These are phyloP conservation scores for Cymbopogon citratus DNA, from an alignment of 176 grass and related monocot genomes.

Conservation along the genomic window DNA sequence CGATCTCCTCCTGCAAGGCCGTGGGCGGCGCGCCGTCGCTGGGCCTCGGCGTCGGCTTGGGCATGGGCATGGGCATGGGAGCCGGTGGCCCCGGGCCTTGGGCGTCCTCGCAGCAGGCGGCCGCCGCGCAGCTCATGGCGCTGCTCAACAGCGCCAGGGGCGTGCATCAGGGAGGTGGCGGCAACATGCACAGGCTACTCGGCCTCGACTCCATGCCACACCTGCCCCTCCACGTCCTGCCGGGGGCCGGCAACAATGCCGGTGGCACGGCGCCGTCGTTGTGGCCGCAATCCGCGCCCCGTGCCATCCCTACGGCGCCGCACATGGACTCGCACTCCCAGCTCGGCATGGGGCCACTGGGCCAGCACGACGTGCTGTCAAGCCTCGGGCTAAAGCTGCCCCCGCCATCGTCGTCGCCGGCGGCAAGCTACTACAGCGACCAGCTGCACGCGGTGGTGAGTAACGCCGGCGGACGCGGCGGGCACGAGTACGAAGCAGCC, in stretches of 20 bases:
- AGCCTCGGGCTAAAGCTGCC: conserved; percentile 38
- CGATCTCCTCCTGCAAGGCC: conserved; percentile 33
- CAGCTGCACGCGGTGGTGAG: conserved; percentile 57
- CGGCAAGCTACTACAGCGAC: conserved; percentile 58
- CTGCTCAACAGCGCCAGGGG: conserved; percentile 49
- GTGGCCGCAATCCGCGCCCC: conserved; percentile 27
- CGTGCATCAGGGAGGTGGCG: neutral
- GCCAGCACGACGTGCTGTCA: conserved; percentile 40
- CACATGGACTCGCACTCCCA: conserved; percentile 49
- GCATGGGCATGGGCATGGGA: conserved; percentile 6
- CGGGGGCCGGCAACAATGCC: conserved; percentile 22
- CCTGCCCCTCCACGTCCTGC: conserved; percentile 30
- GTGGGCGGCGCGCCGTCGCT: conserved; percentile 19
- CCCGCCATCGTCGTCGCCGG: neutral
- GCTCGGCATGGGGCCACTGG: conserved; percentile 34
- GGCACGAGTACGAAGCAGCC: conserved; percentile 17
- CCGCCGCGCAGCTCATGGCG: conserved; percentile 58
- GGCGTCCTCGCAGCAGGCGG: conserved; percentile 40
- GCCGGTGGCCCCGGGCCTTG: conserved; percentile 15
- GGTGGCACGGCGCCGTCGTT: conserved; percentile 14
- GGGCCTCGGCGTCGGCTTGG: conserved; percentile 36
- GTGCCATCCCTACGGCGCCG: neutral
- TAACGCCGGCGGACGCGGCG: conserved; percentile 15
- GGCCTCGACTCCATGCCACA: conserved; percentile 39
- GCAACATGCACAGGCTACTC: conserved; percentile 40